These are phyloP conservation scores for Heliamphora exappendiculata DNA, from an alignment of 148 eudicot species.

Conservation along the genomic window DNA sequence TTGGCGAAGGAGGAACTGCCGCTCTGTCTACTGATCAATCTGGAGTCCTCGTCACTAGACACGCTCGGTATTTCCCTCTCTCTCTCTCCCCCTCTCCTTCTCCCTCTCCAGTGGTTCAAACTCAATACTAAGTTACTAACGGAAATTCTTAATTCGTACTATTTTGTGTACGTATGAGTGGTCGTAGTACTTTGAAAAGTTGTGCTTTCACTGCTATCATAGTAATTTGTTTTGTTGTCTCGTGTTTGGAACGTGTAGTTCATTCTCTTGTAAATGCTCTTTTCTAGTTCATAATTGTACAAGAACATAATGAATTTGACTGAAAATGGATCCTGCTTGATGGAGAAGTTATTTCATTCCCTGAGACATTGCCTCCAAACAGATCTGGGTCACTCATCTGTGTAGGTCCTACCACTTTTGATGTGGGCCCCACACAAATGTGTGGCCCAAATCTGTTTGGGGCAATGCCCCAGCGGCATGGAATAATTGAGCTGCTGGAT, in stretches of 20 bases:
- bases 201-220: background rate
- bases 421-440: no score
- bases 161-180: background rate
- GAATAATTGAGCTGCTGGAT: background rate
- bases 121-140: background rate
- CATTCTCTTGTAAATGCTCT: background rate
- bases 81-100: background rate
- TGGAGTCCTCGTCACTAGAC: slow-evolving; percentile 26
- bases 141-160: background rate
- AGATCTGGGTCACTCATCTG: no score
- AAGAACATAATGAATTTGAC: background rate
- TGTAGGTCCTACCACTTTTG: no score
- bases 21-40: background rate
- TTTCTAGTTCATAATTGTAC: background rate
- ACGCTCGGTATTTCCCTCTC: slow-evolving; percentile 30
- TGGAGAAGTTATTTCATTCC: no score
- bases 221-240: background rate
- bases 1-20: background rate
- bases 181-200: background rate
- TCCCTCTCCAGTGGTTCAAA: background rate
- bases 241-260: background rate
- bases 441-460: no score
- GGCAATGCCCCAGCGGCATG: no score
- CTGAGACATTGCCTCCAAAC: no score
- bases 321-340: background rate